Percentiles rank a stretch among this genome's conserved stretches.
These are phyloP conservation scores for Pseudocercospora cruenta DNA, from an alignment of 2,329 filamentous ascomycete species.

Conservation along the genomic window DNA sequence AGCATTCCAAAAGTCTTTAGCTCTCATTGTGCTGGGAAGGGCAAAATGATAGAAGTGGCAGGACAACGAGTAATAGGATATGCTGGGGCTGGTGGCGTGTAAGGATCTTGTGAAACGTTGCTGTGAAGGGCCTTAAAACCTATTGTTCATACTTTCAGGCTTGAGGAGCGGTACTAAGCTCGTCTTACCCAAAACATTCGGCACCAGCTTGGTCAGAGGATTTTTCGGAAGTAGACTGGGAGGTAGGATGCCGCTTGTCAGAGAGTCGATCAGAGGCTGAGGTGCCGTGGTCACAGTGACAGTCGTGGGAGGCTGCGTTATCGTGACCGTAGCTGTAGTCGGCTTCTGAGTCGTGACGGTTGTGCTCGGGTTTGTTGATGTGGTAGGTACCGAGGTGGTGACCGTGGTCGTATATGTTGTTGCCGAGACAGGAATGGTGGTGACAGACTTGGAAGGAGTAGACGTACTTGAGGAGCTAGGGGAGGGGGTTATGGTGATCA, in stretches of 20 bases:
- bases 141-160: not conserved
- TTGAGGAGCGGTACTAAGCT: not conserved
- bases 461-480: not conserved
- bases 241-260: not conserved
- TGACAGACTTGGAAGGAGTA: not conserved
- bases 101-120: not conserved
- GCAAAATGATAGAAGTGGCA: too few species aligned
- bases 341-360: not conserved
- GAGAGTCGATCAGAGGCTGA: not conserved
- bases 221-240: not conserved
- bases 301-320: not conserved
- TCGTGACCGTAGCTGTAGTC: not conserved
- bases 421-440: not conserved
- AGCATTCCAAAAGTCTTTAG: not conserved
- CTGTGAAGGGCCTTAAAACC: too few species aligned
- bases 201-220: not conserved
- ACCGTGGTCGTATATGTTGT: constrained; percentile 6
- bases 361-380: not conserved
- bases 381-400: not conserved
- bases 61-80: too few species aligned
- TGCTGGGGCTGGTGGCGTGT: not conserved
- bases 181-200: not conserved
- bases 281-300: not conserved
- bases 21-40: too few species aligned
- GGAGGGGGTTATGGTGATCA: not conserved